Evolutionary conservation across 257 asterid genomes (phyloP).

Genomic region (Solanum chiquidenum): DNA sequence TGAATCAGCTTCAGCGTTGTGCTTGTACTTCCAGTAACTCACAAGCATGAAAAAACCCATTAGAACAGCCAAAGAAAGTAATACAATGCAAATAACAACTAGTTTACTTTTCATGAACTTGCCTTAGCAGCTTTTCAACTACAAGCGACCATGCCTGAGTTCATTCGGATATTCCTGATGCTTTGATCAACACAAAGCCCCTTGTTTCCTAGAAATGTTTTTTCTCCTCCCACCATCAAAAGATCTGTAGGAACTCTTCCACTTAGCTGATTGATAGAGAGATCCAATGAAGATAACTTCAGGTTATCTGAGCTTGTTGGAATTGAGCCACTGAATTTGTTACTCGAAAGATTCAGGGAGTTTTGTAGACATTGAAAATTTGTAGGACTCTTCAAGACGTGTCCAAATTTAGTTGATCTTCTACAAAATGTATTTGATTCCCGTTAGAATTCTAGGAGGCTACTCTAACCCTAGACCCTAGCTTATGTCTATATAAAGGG

Average conservation of each 20-base stretch:
- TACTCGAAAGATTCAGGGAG: conserved; percentile 6
- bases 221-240: background rate
- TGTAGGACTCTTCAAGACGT: too few relatives aligned
- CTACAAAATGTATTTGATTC: too few relatives aligned
- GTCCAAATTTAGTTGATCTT: too few relatives aligned
- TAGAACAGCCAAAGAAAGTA: background rate
- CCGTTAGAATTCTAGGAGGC: too few relatives aligned
- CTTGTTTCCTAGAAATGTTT: conserved; percentile 5
- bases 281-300: conserved; percentile 5
- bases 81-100: background rate
- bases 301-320: background rate
- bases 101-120: background rate
- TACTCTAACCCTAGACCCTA: too few relatives aligned
- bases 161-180: background rate
- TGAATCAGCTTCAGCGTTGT: background rate
- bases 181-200: conserved; percentile 6
- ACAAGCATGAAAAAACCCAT: background rate
- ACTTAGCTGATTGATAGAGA: conserved; percentile 3
- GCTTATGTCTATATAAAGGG: too few relatives aligned
- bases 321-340: conserved; percentile 3
- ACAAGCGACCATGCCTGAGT: background rate
- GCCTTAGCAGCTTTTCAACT: background rate
- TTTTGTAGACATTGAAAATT: background rate
- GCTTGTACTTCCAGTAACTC: background rate
- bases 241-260: conserved; percentile 5